Evolutionary conservation across 2,329 filamentous ascomycete species (phyloP), one percentile per base, ranked within the genome.

Genomic region (Cladosporium cucumerinum): DNA sequence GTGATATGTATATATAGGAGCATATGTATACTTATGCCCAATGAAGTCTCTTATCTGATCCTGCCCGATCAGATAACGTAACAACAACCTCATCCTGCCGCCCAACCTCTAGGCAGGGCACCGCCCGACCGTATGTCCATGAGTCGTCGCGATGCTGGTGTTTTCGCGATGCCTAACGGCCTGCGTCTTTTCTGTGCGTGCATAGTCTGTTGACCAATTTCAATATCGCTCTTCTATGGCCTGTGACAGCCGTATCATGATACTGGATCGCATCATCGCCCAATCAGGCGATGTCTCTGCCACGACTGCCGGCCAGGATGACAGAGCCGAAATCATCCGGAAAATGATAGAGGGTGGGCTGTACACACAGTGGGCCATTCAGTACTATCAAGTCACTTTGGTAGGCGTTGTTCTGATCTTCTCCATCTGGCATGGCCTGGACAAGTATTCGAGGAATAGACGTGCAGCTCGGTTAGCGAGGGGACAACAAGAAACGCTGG

Each of bases 351-450:
- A 43, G 14, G 59, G 59, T 21, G 23, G 43, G 12, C 14, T 55
- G 23, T 26, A 30, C 10, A 75, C 76, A 4, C 69, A 78, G 62
- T 70, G 70, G 48, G 75, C 81, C 23, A 64, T 80, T 18, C 60
- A 73, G 11, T 77, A 74, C 0, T 82, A 81, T 60, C 80, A 82
- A 61, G 46, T 74, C 2, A 76, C 77, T 1, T 65, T 81, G 25
- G 28, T 79, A 2, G 74, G 66, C 1, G 67, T 81, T 11, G 66
- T 82, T 43, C 26, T 77, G 1, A 39, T 76, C 2, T 77, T 79
- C 63, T 74, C 78, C 0, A 65, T 69, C 16, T 76, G 74, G 73
- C 74, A 80, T 60, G 78, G 78, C 75, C 67, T 67, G 18, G 72
- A 72, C 57, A 76, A 72, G 63, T 57, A 72, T 1, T 63, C 69